Conservation (phyloP, 768 basidiomycete genomes). For the Calvatia gigantea region DNA sequence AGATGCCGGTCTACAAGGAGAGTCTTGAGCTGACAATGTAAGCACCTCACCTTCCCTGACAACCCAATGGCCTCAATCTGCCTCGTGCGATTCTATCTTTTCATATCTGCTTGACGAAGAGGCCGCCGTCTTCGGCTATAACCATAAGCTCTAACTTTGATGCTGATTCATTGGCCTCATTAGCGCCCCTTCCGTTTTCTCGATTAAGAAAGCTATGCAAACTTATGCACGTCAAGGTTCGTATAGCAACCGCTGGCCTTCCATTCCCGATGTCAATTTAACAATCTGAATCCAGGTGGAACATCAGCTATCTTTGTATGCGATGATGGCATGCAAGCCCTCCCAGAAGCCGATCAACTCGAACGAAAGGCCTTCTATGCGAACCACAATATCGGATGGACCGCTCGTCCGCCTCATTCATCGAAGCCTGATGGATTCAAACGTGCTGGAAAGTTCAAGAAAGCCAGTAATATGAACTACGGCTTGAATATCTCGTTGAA, state of each 20-base stretch:
- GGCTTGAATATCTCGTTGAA: constrained; percentile 60
- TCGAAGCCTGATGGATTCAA: constrained; percentile 81
- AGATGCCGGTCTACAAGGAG: constrained; percentile 89
- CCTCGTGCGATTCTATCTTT: background rate
- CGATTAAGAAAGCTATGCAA: constrained; percentile 81
- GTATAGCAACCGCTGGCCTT: background rate
- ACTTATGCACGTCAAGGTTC: constrained; percentile 79
- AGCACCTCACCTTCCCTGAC: constrained; percentile 18
- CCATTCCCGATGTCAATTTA: background rate
- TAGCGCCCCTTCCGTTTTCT: constrained; percentile 71
- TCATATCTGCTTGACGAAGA: background rate
- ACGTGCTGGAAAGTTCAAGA: constrained; percentile 90
- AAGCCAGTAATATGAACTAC: constrained; percentile 83
- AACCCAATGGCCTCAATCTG: background rate
- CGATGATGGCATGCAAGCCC: constrained; percentile 78
- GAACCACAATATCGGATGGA: constrained; percentile 73
- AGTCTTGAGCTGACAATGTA: constrained; percentile 71
- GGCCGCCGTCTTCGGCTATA: background rate
- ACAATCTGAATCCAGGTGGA: constrained; percentile 36
- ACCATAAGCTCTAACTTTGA: background rate
- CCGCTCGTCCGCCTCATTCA: constrained; percentile 72
- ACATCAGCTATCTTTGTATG: constrained; percentile 78
- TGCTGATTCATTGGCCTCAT: background rate
- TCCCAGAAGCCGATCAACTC: constrained; percentile 57
- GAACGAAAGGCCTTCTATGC: constrained; percentile 76